A percentile compares a stretch with the other conserved stretches of the same genome.
Conservation (phyloP, 768 basidiomycete genomes). For the Lactifluus echinatus region DNA sequence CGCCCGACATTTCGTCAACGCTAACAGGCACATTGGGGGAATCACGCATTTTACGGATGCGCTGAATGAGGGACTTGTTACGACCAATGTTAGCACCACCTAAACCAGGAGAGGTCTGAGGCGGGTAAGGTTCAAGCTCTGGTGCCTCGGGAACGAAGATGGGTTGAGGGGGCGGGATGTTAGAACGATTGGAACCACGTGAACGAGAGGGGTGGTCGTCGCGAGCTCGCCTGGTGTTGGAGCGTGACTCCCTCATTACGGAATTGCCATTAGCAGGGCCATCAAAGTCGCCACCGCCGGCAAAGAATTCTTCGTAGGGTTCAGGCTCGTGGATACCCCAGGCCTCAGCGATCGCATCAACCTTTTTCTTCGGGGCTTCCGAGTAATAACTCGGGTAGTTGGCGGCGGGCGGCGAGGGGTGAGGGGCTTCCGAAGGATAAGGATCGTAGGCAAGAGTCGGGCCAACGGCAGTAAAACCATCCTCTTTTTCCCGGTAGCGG, state of each 20-base stretch:
- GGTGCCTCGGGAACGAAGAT: conserved; percentile 43
- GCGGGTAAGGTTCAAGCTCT: conserved; percentile 32
- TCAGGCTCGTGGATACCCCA: conserved; percentile 93
- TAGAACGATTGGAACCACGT: conserved; percentile 36
- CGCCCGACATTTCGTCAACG: conserved; percentile 28
- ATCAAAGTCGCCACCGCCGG: conserved; percentile 58
- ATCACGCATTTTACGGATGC: conserved; percentile 84
- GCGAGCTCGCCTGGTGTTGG: conserved; percentile 32
- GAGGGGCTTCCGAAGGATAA: conserved; percentile 37
- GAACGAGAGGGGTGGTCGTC: conserved; percentile 32
- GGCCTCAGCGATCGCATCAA: conserved; percentile 83
- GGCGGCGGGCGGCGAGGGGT: conserved; percentile 1
- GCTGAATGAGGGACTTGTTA: conserved; percentile 77
- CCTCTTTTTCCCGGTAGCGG: conserved; percentile 22
- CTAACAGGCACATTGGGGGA: conserved; percentile 72
- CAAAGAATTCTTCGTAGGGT: conserved; percentile 84
- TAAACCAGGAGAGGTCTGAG: conserved; percentile 30
- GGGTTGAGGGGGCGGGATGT: conserved; percentile 73
- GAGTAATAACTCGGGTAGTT: conserved; percentile 25
- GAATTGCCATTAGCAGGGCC: conserved; percentile 39
- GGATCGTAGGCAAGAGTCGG: conserved; percentile 30
- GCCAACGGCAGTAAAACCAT: conserved; percentile 10
- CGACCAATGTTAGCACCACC: conserved; percentile 50
- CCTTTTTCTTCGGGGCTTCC: conserved; percentile 71
- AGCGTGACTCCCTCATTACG: conserved; percentile 1